Evolutionary conservation across 306 rosid genomes (phyloP).

Genomic region (Prosopis cineraria): DNA sequence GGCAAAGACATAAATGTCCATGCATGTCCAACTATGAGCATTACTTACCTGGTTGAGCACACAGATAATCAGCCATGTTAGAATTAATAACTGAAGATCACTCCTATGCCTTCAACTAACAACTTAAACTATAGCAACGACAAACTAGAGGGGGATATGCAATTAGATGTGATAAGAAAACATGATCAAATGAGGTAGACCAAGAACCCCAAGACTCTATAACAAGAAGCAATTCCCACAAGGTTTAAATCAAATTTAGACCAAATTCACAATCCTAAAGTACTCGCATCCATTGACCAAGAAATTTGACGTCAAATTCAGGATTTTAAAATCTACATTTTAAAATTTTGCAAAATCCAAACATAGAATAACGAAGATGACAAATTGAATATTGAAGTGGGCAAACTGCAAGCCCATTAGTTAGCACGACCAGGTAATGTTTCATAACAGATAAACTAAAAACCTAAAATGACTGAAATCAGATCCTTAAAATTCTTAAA

Average conservation of each 20-base stretch:
- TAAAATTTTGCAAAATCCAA: background rate
- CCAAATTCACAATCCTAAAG: background rate
- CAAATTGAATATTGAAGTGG: background rate
- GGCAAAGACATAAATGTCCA: conserved; percentile 88
- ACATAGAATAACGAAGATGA: background rate
- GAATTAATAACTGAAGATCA: background rate
- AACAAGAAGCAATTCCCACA: background rate
- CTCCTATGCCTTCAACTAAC: background rate
- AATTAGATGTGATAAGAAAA: background rate
- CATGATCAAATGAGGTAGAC: background rate
- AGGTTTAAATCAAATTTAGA: background rate
- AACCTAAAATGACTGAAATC: background rate
- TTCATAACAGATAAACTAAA: background rate
- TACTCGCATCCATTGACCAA: background rate
- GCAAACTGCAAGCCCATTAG: background rate
- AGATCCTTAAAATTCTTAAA: background rate
- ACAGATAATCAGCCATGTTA: conserved; percentile 2
- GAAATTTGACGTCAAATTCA: background rate
- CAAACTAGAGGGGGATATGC: background rate
- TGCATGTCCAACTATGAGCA: conserved; percentile 91
- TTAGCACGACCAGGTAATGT: no score
- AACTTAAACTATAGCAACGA: background rate
- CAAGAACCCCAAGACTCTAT: background rate
- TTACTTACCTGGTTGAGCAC: conserved; percentile 62
- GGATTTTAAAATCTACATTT: background rate